Evolutionary conservation across 176 grass and related monocot species (phyloP).

Genomic region (Saccharum officinarum): DNA sequence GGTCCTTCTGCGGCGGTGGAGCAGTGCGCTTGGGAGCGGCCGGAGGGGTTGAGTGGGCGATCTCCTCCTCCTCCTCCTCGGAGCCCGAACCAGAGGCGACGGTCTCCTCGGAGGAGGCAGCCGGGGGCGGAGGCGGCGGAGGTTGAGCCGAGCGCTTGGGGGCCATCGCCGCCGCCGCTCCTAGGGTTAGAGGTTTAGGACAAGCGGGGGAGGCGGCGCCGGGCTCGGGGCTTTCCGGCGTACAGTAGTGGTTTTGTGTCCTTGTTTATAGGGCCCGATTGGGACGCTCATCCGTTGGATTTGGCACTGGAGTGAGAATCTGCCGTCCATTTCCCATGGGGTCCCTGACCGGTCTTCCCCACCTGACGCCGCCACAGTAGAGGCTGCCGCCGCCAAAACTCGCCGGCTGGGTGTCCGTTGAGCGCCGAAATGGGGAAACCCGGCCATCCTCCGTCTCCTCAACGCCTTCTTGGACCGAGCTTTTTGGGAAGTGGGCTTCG

Average conservation of each 20-base stretch:
- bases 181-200: constrained; percentile 25
- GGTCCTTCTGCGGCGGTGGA: neutral
- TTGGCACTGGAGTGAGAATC: neutral
- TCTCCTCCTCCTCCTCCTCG: constrained; percentile 23
- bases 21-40: neutral
- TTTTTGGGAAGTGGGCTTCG: no score
- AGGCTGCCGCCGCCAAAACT: no score
- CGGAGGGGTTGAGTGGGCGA: neutral
- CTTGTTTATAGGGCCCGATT: neutral
- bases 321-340: neutral
- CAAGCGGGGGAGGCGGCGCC: neutral
- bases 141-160: constrained; percentile 35
- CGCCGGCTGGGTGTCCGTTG: no score
- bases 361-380: no score
- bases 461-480: no score
- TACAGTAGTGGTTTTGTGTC: neutral
- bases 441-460: no score
- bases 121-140: neutral
- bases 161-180: constrained; percentile 36
- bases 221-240: neutral
- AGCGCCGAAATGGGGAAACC: no score
- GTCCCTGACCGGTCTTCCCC: no score
- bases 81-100: constrained; percentile 17
- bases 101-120: constrained; percentile 33
- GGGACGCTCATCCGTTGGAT: neutral